Percentiles rank a stretch among this genome's conserved stretches.
Evolutionary conservation across 2,329 filamentous ascomycete genomes (phyloP).

Genomic region (Pseudonectria foliicola): DNA sequence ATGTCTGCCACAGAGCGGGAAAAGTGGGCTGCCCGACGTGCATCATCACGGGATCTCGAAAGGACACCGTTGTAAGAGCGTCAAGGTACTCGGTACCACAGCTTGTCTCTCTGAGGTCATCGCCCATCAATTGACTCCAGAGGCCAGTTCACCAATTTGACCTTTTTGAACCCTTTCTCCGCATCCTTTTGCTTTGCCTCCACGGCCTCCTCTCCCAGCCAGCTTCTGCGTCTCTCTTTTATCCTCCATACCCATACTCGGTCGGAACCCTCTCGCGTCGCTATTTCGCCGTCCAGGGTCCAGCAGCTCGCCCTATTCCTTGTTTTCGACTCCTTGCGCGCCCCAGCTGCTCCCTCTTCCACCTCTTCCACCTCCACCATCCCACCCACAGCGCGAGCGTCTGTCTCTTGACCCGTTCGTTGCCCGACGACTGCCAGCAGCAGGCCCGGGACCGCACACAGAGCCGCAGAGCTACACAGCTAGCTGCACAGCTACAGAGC

Average conservation of each 20-base stretch:
- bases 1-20: slow-evolving; percentile 1
- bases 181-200: background rate
- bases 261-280: slow-evolving; percentile 1
- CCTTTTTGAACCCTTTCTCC: slow-evolving; percentile 4
- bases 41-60: slow-evolving; percentile 30
- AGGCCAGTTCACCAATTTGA: slow-evolving; percentile 16
- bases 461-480: no score
- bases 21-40: slow-evolving; percentile 20
- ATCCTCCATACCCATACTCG: slow-evolving; percentile 3
- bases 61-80: slow-evolving; percentile 30
- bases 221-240: slow-evolving; percentile 5
- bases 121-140: slow-evolving; percentile 21
- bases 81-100: slow-evolving; percentile 1
- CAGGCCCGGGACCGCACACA: slow-evolving; percentile 21
- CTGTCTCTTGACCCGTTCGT: no score
- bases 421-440: no score
- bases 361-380: slow-evolving; percentile 6
- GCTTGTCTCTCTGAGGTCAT: slow-evolving; percentile 25
- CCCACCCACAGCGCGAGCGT: background rate
- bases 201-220: background rate
- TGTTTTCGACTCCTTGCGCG: background rate
- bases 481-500: no score
- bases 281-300: slow-evolving; percentile 1
- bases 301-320: background rate
- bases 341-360: slow-evolving; percentile 1